Evolutionary conservation across 2,329 filamentous ascomycete genomes (phyloP).

Genomic region (Hypoxylon sp.): DNA sequence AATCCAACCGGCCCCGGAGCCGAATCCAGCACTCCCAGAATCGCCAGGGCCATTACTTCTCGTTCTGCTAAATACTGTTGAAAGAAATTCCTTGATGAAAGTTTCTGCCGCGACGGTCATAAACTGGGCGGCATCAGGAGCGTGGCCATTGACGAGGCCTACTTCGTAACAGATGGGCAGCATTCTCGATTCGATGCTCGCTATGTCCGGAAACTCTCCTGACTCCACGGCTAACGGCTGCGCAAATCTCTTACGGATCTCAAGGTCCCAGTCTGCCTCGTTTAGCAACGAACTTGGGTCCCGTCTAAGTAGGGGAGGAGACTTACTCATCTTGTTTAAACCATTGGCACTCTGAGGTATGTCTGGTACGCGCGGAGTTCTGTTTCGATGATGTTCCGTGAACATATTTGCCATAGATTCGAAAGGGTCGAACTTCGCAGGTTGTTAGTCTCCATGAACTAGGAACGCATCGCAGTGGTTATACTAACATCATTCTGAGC

Average conservation of each 20-base stretch:
- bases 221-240: slow-evolving; percentile 77
- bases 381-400: slow-evolving; percentile 64
- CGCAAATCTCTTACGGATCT: slow-evolving; percentile 76
- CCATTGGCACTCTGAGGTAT: slow-evolving; percentile 79
- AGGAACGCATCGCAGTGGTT: not conserved
- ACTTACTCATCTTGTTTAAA: slow-evolving; percentile 84
- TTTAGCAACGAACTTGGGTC: slow-evolving; percentile 32
- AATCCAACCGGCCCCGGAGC: slow-evolving; percentile 78
- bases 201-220: slow-evolving; percentile 77
- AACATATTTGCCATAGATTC: slow-evolving; percentile 69
- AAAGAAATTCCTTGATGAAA: slow-evolving; percentile 76
- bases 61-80: slow-evolving; percentile 74
- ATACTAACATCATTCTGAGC: slow-evolving; percentile 71
- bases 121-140: slow-evolving; percentile 72
- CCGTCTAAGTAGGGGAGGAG: slow-evolving; percentile 44
- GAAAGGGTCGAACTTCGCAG: slow-evolving; percentile 66
- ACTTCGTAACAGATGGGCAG: slow-evolving; percentile 78
- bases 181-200: slow-evolving; percentile 75
- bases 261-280: slow-evolving; percentile 72
- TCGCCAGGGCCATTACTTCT: slow-evolving; percentile 76
- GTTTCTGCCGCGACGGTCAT: slow-evolving; percentile 77
- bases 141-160: slow-evolving; percentile 72
- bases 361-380: slow-evolving; percentile 67
- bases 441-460: slow-evolving; percentile 45
- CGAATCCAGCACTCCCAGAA: slow-evolving; percentile 73